phyloP scores from a whole-genome alignment of 306 rosid species.

The Amphicarpaea edgeworthii region DNA sequence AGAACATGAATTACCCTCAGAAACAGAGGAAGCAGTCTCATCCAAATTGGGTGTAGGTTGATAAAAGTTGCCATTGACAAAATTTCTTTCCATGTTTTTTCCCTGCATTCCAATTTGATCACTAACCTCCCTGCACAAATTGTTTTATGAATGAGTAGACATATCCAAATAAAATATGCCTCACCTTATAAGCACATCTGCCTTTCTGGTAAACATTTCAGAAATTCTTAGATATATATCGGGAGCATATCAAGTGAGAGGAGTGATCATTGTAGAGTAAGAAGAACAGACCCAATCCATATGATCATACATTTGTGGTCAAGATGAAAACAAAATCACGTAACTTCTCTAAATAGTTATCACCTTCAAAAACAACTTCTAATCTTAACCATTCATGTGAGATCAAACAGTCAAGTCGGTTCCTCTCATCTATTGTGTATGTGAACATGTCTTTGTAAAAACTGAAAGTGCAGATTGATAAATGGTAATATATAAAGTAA shows the following conservation, averaged over 20 bases:
- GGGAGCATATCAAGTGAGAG: slow-evolving; percentile 1
- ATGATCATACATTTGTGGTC: neutral
- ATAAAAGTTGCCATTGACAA: slow-evolving; percentile 50
- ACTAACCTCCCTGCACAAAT: slow-evolving; percentile 61
- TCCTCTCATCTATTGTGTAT: neutral
- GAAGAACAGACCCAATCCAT: slow-evolving; percentile 15
- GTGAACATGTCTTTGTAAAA: neutral
- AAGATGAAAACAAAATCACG: neutral
- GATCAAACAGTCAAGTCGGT: neutral
- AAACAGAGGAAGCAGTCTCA: slow-evolving; percentile 53
- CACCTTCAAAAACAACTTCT: neutral
- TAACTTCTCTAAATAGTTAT: neutral
- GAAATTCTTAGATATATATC: slow-evolving; percentile 7
- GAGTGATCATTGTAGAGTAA: slow-evolving; percentile 11
- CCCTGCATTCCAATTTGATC: slow-evolving; percentile 47
- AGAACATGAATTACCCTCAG: slow-evolving; percentile 58
- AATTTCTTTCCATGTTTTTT: slow-evolving; percentile 40
- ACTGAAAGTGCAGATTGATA: slow-evolving; percentile 1
- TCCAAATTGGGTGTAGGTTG: slow-evolving; percentile 50
- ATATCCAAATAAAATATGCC: slow-evolving; percentile 2
- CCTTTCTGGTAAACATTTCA: neutral
- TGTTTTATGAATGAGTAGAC: slow-evolving; percentile 42
- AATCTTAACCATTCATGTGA: neutral
- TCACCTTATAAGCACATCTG: neutral
- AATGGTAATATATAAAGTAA: neutral